Percentiles rank a stretch among this genome's conserved stretches.
phyloP scores from a whole-genome alignment of 2,329 filamentous ascomycete species.

The Pseudonectria buxi region DNA sequence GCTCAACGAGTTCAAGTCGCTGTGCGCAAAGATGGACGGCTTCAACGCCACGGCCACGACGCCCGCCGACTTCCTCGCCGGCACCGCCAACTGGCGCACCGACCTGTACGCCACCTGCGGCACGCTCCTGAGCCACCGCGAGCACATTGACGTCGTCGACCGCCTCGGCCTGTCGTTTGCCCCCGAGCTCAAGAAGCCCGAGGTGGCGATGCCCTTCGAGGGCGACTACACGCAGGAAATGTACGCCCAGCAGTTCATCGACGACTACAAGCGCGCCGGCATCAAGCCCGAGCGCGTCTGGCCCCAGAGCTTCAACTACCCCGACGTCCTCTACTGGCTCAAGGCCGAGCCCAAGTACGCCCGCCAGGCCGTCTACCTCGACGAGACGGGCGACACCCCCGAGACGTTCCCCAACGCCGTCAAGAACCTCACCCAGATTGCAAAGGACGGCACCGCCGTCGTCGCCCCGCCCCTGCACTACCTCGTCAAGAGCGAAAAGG shows the following conservation, averaged over 20 bases:
- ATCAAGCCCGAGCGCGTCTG: constrained; percentile 50
- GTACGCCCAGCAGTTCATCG: constrained; percentile 59
- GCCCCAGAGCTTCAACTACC: constrained; percentile 59
- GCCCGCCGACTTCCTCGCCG: constrained; percentile 48
- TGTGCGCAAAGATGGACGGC: constrained; percentile 67
- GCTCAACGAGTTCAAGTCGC: constrained; percentile 56
- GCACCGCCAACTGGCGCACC: constrained; percentile 56
- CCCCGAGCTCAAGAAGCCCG: constrained; percentile 60
- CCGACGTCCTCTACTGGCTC: constrained; percentile 62
- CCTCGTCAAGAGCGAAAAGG: constrained; percentile 46
- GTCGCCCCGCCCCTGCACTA: constrained; percentile 58
- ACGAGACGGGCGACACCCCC: constrained; percentile 51
- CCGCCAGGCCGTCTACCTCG: constrained; percentile 57
- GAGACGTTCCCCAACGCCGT: constrained; percentile 47
- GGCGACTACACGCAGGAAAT: constrained; percentile 56
- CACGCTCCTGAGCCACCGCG: constrained; percentile 52
- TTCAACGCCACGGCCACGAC: constrained; percentile 53
- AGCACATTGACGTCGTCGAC: constrained; percentile 56
- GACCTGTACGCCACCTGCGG: constrained; percentile 60
- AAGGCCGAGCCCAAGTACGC: constrained; percentile 53
- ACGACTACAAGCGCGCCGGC: constrained; percentile 48
- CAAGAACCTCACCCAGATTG: constrained; percentile 49
- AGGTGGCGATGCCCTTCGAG: constrained; percentile 64
- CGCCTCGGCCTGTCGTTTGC: constrained; percentile 55
- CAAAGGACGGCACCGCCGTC: constrained; percentile 51